Base-by-base conservation (phyloP, 2,329 filamentous ascomycete species). In the Monascus ruber region DNA sequence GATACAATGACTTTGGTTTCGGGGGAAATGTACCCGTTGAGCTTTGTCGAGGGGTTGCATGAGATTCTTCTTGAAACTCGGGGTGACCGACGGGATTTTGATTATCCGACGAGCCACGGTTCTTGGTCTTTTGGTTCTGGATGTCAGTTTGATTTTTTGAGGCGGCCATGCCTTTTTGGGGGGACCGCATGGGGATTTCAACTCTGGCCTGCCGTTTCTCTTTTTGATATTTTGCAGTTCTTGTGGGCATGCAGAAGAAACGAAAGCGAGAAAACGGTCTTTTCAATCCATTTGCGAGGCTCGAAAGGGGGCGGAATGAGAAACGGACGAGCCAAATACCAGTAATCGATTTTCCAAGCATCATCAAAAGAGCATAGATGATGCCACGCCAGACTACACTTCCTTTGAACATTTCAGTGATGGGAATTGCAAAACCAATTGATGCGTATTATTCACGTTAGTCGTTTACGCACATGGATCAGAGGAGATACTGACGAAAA, bases 351-450 rank as follows among this genome's bases (percentile, higher is more conserved):
- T 84, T 84, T 3, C 64, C 71, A 2, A 83, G 36, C 1, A 70
- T 53, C 84, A 91, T 91, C 3, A 91, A 60, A 0, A 80, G 46
- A 0, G 80, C 70, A 50, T 88, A 91, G 1, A 87, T 69, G 0
- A 87, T 45, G 0, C 84, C 84, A 8, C 77, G 74, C 84, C 83
- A 91, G 1, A 87, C 60, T 0, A 83, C 69, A 0, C 62, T 51
- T 0, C 74, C 74, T 0, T 57, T 55, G 49, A 87, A 89, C 69
- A 91, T 77, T 5, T 74, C 62, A 0, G 72, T 75, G 26, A 89
- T 80, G 0, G 84, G 84, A 1, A 91, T 83, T 0, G 83, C 80
- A 53, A 89, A 88, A 0, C 84, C 84, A 29, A 89, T 81, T 0
- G 73, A 77, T 2, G 72, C 26, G 42, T 37, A 41, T 34, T 29